A percentile compares a stretch with the other conserved stretches of the same genome.
phyloP scores from a whole-genome alignment of 306 rosid genomes.

The Cyamopsis tetragonoloba region DNA sequence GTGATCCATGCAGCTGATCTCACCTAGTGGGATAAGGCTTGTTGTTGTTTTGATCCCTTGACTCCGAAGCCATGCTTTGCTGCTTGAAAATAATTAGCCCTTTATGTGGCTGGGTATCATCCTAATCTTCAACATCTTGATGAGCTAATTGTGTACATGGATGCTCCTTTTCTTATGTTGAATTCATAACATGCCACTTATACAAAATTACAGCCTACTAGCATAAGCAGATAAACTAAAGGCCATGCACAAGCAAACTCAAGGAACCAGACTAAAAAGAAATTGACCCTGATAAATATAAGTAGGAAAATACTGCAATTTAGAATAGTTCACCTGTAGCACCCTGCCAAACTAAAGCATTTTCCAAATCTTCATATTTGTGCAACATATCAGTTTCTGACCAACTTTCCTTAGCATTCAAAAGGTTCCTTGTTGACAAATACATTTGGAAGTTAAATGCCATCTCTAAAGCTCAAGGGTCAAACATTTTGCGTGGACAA shows the following conservation, averaged over 20 bases:
- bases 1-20: too few species aligned
- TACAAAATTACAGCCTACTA: background rate
- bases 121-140: background rate
- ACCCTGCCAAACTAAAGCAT: background rate
- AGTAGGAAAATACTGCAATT: background rate
- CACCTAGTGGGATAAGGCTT: too few species aligned
- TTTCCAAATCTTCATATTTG: conserved; percentile 1
- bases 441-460: conserved; percentile 4
- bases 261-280: background rate
- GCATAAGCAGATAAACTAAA: background rate
- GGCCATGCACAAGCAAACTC: background rate
- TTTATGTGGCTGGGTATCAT: background rate
- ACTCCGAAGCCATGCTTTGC: background rate
- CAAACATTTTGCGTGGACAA: background rate
- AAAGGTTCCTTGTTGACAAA: background rate
- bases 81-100: background rate
- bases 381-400: background rate
- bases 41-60: too few species aligned
- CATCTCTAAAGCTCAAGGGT: background rate
- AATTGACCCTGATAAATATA: background rate
- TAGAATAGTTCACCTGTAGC: background rate
- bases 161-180: background rate
- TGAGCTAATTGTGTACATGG: background rate
- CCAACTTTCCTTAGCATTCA: background rate
- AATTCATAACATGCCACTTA: background rate